Evolutionary conservation across 2,329 filamentous ascomycete species (phyloP).

Genomic region (Fusarium aywerte): DNA sequence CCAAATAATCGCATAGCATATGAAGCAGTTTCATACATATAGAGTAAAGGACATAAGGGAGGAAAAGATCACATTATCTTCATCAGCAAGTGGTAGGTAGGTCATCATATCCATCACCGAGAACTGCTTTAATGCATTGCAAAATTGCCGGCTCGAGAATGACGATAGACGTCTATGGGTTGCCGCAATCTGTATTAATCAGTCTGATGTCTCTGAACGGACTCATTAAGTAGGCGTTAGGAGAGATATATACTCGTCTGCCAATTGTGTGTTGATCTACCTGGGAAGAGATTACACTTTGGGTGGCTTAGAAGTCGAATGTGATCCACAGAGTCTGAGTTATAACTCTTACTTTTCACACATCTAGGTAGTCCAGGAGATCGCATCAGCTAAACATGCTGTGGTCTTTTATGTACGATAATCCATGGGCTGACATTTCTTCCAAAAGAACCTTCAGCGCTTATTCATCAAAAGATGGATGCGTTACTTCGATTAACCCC

Average conservation of each 20-base stretch:
- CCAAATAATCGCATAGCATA: background rate
- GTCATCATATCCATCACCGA: background rate
- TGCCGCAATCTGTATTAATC: slow-evolving; percentile 3
- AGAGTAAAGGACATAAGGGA: background rate
- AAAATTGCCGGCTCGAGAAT: background rate
- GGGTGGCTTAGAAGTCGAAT: fast-evolving
- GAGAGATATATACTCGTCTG: background rate
- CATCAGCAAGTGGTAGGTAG: background rate
- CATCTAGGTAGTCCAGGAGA: background rate
- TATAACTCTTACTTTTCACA: background rate
- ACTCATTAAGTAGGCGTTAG: slow-evolving; percentile 1
- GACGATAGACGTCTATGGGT: background rate
- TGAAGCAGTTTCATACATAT: slow-evolving; percentile 3
- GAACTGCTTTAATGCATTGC: background rate
- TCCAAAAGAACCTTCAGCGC: fast-evolving
- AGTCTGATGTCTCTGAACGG: background rate
- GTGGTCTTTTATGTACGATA: background rate
- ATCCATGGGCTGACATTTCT: background rate
- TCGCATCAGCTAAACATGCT: background rate
- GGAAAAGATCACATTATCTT: background rate
- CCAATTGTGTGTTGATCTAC: background rate
- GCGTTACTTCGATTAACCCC: background rate
- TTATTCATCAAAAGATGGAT: background rate
- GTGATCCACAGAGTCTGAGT: background rate
- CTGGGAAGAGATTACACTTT: fast-evolving